Conservation (phyloP, 805 yeast species). For the Hanseniaspora lachancei region DNA sequence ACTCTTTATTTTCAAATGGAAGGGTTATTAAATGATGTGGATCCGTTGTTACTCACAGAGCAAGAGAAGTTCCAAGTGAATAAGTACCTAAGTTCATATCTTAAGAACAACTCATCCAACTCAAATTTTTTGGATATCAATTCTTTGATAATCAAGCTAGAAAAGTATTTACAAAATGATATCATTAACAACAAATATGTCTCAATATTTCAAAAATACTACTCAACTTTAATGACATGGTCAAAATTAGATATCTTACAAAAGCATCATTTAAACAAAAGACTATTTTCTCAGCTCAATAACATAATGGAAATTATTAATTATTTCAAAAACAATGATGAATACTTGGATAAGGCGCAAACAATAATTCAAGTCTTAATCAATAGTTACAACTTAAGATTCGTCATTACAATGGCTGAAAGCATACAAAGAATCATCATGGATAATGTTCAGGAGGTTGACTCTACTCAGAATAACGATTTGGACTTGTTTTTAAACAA, state of each 20-base stretch:
- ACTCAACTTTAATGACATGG: not conserved
- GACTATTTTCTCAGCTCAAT: not conserved
- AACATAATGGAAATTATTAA: not conserved
- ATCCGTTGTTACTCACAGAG: not conserved
- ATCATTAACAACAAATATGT: constrained; percentile 1
- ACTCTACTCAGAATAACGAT: not conserved
- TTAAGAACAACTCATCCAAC: not conserved
- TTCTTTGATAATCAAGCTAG: not conserved
- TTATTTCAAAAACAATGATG: not conserved
- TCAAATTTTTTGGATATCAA: not conserved
- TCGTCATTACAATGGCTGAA: not conserved
- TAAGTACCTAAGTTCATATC: not conserved
- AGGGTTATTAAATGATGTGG: not conserved
- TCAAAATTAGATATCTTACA: not conserved
- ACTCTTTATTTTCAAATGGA: not conserved
- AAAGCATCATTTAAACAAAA: not conserved
- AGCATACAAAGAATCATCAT: not conserved
- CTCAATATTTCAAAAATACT: not conserved
- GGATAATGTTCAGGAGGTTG: not conserved
- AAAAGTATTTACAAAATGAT: not conserved
- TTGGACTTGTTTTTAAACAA: not conserved
- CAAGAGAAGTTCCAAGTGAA: not conserved
- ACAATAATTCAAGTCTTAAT: not conserved
- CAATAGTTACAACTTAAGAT: not conserved
- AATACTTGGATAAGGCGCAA: not conserved